Evolutionary conservation across 2,329 filamentous ascomycete species (phyloP), one percentile per base, ranked within the genome.

Genomic region (Pseudogymnoascus sp.): DNA sequence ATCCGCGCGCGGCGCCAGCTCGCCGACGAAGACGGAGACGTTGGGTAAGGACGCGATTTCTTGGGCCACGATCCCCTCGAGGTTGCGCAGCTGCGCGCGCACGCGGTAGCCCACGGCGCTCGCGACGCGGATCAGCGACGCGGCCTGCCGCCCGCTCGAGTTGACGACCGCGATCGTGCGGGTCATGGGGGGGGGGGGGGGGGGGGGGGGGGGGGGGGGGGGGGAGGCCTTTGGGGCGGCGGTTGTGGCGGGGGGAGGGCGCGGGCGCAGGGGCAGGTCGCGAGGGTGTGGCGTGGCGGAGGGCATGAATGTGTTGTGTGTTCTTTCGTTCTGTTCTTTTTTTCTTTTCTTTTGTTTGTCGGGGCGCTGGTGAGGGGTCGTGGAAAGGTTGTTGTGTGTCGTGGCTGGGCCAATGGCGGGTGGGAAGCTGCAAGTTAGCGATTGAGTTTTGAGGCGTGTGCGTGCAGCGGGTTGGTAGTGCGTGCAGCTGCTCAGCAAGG

Each of bases 91-190:
- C 79, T 98, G 95, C 31, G 93, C 95, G 73, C 91, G 90, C 64
- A 99, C 93, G 75, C 89, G 86, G 81, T 95, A 98, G 69, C 95
- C 95, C 64, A 98, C 89, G 66, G 95, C 95, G 51, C 91, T 91
- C 65, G 93, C 93, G 74, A 96, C 92, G 70, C 95, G 90, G 71
- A 97, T 95, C 73, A 99, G 87, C 65, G 93, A 97, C 65, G 93
- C 93, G 68, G 93, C 92, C 81, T 99, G 95, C 71, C 95, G 90
- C 73, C 95, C 95, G 75, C 92, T 93, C 74, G 92, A 92, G 79
- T 98, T 98, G 79, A 98, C 93, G 73, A 96, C 88, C 74, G 93
- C 93, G 73, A 96, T 92, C 63, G 90, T 95, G 48, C 23, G 48
- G 28, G 28, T 43, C 39, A 43, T 43, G 16, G 39, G 39, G 39